A percentile compares a stretch with the other conserved stretches of the same genome.
Evolutionary conservation across 1,284 basidiomycete species (phyloP).

Genomic region (Coniferiporia weirii): DNA sequence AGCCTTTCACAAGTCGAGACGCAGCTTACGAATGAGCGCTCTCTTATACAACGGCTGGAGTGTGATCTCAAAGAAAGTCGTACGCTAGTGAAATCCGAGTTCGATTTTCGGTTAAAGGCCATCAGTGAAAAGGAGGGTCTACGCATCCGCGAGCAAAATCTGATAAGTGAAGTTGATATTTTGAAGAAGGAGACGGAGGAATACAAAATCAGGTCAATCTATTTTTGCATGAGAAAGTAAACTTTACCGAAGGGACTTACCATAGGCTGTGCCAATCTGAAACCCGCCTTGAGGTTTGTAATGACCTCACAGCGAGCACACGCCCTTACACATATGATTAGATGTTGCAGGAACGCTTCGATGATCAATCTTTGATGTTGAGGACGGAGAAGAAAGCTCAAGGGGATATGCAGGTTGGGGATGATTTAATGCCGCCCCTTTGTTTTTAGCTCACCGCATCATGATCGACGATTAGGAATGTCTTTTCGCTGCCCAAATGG

Average conservation of each 20-base stretch:
- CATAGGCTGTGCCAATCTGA: conserved; percentile 26
- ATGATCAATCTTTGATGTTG: conserved; percentile 48
- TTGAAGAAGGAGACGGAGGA: conserved; percentile 25
- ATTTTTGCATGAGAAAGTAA: neutral
- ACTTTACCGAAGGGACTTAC: neutral
- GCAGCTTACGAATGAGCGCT: neutral
- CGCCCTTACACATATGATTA: conserved; percentile 21
- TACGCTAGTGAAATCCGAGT: conserved; percentile 22
- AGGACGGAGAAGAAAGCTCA: conserved; percentile 47
- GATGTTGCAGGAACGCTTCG: conserved; percentile 56
- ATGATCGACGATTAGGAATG: neutral
- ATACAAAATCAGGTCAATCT: conserved; percentile 26
- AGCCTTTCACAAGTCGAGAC: conserved; percentile 9
- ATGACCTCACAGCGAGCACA: neutral
- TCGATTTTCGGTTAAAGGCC: conserved; percentile 22
- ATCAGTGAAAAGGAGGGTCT: conserved; percentile 18
- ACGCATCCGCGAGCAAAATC: conserved; percentile 9
- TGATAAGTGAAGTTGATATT: conserved; percentile 20
- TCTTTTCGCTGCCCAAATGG: conserved; percentile 4
- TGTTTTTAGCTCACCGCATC: neutral
- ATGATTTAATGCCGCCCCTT: neutral
- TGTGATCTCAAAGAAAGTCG: conserved; percentile 1
- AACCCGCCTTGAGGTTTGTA: conserved; percentile 25
- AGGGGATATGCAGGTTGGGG: conserved; percentile 47
- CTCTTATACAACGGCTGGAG: neutral